A percentile compares a stretch with the other conserved stretches of the same genome.
Conservation (phyloP, 2,329 filamentous ascomycete genomes). For the Gaeumannomyces sp. region DNA sequence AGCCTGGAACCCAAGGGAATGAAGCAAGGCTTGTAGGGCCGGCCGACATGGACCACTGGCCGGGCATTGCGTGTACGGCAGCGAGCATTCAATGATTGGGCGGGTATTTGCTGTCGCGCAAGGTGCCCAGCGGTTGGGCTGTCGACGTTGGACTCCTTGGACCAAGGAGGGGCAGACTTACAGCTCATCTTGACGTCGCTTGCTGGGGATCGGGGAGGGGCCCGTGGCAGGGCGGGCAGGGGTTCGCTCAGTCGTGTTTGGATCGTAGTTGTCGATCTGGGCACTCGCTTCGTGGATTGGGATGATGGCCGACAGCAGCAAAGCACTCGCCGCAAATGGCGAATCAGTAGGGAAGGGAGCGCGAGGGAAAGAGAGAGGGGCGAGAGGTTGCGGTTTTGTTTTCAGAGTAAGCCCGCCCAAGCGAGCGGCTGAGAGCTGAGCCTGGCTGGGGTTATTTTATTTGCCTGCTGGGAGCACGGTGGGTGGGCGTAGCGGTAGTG, state of each 20-base stretch:
- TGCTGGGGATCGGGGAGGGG: neutral
- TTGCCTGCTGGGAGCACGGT: neutral
- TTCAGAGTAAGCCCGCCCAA: neutral
- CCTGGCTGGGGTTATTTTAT: neutral
- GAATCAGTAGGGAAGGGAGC: neutral
- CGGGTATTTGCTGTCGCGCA: neutral
- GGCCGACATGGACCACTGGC: neutral
- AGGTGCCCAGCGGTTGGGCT: neutral
- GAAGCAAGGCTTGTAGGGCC: neutral
- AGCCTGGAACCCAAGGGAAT: neutral
- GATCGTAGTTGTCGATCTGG: neutral
- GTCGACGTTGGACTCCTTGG: neutral
- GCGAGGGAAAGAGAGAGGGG: neutral
- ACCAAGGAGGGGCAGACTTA: slow-evolving; percentile 10
- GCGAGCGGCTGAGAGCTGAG: neutral
- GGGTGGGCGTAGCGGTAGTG: neutral
- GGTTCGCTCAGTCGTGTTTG: neutral
- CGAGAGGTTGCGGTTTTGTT: slow-evolving; percentile 1
- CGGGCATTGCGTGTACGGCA: neutral
- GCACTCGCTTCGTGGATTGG: neutral
- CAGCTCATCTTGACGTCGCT: slow-evolving; percentile 14
- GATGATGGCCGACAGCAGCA: neutral
- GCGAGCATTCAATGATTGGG: neutral
- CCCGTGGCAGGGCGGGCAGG: neutral
- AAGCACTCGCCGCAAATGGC: neutral